Evolutionary conservation across 2,329 filamentous ascomycete species (phyloP).

Genomic region (Fusarium anthophilum): DNA sequence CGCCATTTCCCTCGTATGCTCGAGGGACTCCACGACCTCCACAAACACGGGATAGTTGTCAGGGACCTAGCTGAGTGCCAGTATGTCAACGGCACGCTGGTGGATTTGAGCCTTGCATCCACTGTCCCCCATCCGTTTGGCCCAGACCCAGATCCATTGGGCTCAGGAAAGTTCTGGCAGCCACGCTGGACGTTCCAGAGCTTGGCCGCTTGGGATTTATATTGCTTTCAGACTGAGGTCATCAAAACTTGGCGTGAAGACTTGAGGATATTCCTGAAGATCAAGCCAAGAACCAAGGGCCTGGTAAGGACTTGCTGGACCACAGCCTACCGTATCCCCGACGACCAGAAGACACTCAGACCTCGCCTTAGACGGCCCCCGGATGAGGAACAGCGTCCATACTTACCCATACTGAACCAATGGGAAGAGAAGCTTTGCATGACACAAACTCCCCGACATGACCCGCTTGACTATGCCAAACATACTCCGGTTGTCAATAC

Average conservation of each 20-base stretch:
- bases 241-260: no score
- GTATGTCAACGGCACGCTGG: constrained; percentile 13
- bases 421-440: no score
- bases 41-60: constrained; percentile 1
- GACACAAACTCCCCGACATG: background rate
- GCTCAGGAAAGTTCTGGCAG: background rate
- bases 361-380: accelerated
- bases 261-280: no score
- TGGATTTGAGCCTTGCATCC: background rate
- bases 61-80: background rate
- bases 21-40: background rate
- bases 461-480: constrained; percentile 9
- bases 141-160: background rate
- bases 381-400: background rate
- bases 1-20: constrained; percentile 6
- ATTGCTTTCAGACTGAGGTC: background rate
- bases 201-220: constrained; percentile 6
- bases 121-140: constrained; percentile 9
- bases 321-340: background rate
- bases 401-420: background rate
- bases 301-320: background rate
- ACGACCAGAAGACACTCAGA: no score
- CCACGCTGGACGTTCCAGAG: constrained; percentile 10
- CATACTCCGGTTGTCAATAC: background rate
- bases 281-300: no score